A percentile compares a stretch with the other conserved stretches of the same genome.
Conservation (phyloP, 2,329 filamentous ascomycete genomes). For the Ustulina deusta region DNA sequence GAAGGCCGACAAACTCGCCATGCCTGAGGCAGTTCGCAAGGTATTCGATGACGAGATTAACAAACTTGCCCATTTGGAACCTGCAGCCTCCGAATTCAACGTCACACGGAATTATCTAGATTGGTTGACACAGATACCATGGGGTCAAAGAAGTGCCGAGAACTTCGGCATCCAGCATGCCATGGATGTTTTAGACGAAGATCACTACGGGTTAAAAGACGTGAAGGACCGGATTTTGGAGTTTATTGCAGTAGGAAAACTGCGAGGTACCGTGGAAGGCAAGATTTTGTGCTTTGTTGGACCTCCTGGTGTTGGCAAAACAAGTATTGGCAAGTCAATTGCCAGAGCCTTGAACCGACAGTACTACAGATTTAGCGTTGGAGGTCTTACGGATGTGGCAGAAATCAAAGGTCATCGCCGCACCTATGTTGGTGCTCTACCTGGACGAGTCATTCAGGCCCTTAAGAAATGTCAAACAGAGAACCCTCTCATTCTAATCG, state of each 20-base stretch:
- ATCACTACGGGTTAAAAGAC: conserved; percentile 96
- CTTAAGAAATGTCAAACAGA: conserved; percentile 99
- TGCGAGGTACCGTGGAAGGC: conserved; percentile 95
- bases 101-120: conserved; percentile 98
- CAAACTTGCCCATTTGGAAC: conserved; percentile 94
- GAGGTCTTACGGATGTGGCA: conserved; percentile 94
- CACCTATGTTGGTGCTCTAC: conserved; percentile 95
- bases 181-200: conserved; percentile 89
- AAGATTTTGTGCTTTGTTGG: conserved; percentile 99
- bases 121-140: conserved; percentile 98
- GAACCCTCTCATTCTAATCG: conserved; percentile 95
- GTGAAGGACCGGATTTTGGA: conserved; percentile 98
- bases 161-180: conserved; percentile 97
- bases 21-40: conserved; percentile 96
- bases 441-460: conserved; percentile 96
- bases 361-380: conserved; percentile 98
- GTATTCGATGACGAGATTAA: conserved; percentile 99
- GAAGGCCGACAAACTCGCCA: conserved; percentile 90
- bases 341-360: conserved; percentile 93
- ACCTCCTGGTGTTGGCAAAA: conserved; percentile 97
- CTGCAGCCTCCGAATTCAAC: conserved; percentile 97
- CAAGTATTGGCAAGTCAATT: conserved; percentile 98
- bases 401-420: conserved; percentile 98
- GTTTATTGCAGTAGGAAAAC: conserved; percentile 97
- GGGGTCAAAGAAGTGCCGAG: conserved; percentile 94